Percentiles rank a stretch among this genome's conserved stretches.
phyloP scores from a whole-genome alignment of 306 rosid genomes.

The Oemleria cerasiformis region DNA sequence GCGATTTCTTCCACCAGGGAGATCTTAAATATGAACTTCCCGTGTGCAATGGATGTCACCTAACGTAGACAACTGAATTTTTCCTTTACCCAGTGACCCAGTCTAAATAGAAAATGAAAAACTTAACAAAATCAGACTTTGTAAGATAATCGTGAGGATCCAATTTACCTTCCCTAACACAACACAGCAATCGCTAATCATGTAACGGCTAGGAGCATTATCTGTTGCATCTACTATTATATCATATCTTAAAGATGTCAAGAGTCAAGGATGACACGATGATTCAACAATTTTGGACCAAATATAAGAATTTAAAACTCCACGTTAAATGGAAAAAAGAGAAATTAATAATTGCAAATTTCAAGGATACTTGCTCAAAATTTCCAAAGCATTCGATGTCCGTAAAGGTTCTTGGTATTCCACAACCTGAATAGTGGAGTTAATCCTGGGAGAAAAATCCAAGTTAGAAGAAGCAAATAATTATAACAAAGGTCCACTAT shows the following conservation, averaged over 20 bases:
- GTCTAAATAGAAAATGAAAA: neutral
- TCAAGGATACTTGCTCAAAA: conserved; percentile 75
- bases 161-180: conserved; percentile 81
- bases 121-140: neutral
- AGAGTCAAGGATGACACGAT: conserved; percentile 38
- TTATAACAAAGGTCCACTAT: neutral
- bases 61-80: neutral
- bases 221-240: conserved; percentile 88
- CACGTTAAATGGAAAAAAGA: neutral
- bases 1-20: neutral
- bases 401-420: conserved; percentile 82
- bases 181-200: conserved; percentile 97
- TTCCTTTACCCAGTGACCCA: neutral
- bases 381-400: conserved; percentile 80
- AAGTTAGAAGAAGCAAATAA: conserved; percentile 27
- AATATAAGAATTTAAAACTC: no score
- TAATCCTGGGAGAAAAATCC: conserved; percentile 49
- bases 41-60: neutral
- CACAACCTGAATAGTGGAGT: conserved; percentile 74
- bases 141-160: conserved; percentile 11
- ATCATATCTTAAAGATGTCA: conserved; percentile 61
- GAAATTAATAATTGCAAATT: conserved; percentile 1
- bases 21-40: neutral
- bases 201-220: conserved; percentile 94
- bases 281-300: conserved; percentile 11